Conservation (phyloP, 257 asterid genomes). For the Solanum lycopersicoides region DNA sequence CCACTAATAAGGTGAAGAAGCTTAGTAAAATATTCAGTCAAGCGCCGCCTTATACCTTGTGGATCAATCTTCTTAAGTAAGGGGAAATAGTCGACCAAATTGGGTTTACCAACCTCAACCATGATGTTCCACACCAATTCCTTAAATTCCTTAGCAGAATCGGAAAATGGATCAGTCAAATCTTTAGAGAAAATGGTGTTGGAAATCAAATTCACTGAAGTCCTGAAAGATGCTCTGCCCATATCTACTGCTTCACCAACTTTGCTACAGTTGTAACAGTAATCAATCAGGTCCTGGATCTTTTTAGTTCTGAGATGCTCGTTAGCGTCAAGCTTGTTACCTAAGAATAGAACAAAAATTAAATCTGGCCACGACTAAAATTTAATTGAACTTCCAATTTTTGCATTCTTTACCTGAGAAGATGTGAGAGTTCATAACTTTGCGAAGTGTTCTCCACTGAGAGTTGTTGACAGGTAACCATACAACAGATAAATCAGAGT, state of each 20-base stretch:
- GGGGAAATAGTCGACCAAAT: conserved; percentile 45
- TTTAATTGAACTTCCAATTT: neutral
- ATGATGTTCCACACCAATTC: conserved; percentile 28
- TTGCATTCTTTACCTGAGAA: conserved; percentile 24
- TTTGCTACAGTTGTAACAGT: conserved; percentile 16
- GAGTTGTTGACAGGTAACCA: conserved; percentile 50
- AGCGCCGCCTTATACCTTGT: conserved; percentile 24
- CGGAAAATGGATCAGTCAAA: conserved; percentile 31
- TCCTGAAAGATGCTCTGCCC: conserved; percentile 15
- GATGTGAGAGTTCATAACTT: conserved; percentile 44
- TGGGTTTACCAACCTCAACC: conserved; percentile 24
- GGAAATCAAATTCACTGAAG: conserved; percentile 35
- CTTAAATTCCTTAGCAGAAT: conserved; percentile 40
- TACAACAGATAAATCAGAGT: conserved; percentile 42
- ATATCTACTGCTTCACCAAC: conserved; percentile 23
- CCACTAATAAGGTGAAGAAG: conserved; percentile 22
- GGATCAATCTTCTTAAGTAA: conserved; percentile 29
- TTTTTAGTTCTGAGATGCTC: conserved; percentile 44
- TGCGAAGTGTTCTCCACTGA: conserved; percentile 63
- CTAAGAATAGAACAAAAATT: neutral
- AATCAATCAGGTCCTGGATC: conserved; percentile 27
- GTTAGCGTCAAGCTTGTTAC: conserved; percentile 48
- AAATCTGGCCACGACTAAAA: neutral
- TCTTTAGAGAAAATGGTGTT: conserved; percentile 45
- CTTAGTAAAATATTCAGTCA: conserved; percentile 16